A percentile compares a stretch with the other conserved stretches of the same genome.
Evolutionary conservation across 108 stramenopile species (phyloP).

Genomic region (Fistulifera solaris): DNA sequence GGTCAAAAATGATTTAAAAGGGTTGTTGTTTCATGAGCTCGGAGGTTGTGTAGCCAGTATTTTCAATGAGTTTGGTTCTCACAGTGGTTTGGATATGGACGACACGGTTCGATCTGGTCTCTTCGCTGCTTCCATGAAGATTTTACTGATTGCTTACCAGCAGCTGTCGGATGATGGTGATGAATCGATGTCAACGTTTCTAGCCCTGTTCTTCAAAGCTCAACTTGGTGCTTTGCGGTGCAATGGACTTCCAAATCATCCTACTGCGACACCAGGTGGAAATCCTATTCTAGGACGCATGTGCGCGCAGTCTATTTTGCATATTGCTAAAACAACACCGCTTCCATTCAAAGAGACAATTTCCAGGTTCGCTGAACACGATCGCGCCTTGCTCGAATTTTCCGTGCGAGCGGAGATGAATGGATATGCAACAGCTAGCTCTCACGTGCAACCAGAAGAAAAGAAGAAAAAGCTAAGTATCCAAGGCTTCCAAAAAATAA

Average conservation of each 20-base stretch:
- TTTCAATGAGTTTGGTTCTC: slow-evolving; percentile 41
- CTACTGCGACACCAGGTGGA: slow-evolving; percentile 22
- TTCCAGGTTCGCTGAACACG: slow-evolving; percentile 28
- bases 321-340: slow-evolving; percentile 56
- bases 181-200: slow-evolving; percentile 34
- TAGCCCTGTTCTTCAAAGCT: slow-evolving; percentile 45
- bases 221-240: slow-evolving; percentile 48
- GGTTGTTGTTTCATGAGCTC: slow-evolving; percentile 26
- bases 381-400: slow-evolving; percentile 55
- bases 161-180: slow-evolving; percentile 32
- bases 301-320: slow-evolving; percentile 68
- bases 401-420: slow-evolving; percentile 83
- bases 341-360: slow-evolving; percentile 61
- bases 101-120: no score
- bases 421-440: slow-evolving; percentile 40
- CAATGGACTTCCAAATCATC: slow-evolving; percentile 79
- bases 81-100: no score
- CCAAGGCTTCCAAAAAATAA: no score
- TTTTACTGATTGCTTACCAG: slow-evolving; percentile 61
- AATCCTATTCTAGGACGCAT: slow-evolving; percentile 55
- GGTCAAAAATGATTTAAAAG: slow-evolving; percentile 24
- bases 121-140: slow-evolving; percentile 56
- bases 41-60: slow-evolving; percentile 47
- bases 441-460: no score
- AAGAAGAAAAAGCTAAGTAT: no score